These are phyloP conservation scores for Penicillium sp. DNA, from an alignment of 2,329 filamentous ascomycete species.

Conservation along the genomic window DNA sequence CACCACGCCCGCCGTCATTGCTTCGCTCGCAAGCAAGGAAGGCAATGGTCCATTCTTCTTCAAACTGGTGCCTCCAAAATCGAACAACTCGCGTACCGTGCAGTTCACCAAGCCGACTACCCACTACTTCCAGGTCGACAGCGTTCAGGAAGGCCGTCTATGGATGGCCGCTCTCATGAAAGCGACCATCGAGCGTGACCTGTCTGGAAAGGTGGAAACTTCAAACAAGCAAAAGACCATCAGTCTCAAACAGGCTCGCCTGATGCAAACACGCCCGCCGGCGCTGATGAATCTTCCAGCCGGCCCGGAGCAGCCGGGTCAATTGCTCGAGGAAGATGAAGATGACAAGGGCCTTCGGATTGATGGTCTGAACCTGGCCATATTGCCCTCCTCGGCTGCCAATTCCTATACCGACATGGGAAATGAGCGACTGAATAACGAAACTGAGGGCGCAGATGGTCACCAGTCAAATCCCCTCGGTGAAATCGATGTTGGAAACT, in stretches of 20 bases:
- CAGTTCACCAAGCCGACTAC: slow-evolving; percentile 98
- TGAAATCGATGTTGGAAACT: slow-evolving; percentile 35
- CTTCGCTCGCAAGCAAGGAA: slow-evolving; percentile 41
- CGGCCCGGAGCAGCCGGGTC: slow-evolving; percentile 21
- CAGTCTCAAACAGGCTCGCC: slow-evolving; percentile 82
- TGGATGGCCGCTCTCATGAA: slow-evolving; percentile 99
- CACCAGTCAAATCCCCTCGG: slow-evolving; percentile 33
- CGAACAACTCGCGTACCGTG: slow-evolving; percentile 85
- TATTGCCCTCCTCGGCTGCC: slow-evolving; percentile 26
- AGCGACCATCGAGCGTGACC: slow-evolving; percentile 93
- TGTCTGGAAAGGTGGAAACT: slow-evolving; percentile 76
- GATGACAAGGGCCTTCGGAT: slow-evolving; percentile 36
- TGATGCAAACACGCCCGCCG: slow-evolving; percentile 87
- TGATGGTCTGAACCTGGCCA: slow-evolving; percentile 42
- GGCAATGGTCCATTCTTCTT: slow-evolving; percentile 90
- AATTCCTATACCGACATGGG: slow-evolving; percentile 27
- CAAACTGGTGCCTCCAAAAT: slow-evolving; percentile 90
- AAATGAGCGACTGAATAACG: slow-evolving; percentile 14
- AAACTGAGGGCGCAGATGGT: slow-evolving; percentile 6
- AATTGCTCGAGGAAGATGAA: slow-evolving; percentile 31
- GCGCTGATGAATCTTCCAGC: slow-evolving; percentile 72
- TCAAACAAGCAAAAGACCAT: slow-evolving; percentile 98
- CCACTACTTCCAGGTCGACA: slow-evolving; percentile 97
- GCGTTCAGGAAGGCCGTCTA: slow-evolving; percentile 80
- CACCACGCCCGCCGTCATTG: slow-evolving; percentile 38